A percentile compares a stretch with the other conserved stretches of the same genome.
Conservation (phyloP, 495 filamentous ascomycete genomes). For the Lepidopterella palustris region DNA sequence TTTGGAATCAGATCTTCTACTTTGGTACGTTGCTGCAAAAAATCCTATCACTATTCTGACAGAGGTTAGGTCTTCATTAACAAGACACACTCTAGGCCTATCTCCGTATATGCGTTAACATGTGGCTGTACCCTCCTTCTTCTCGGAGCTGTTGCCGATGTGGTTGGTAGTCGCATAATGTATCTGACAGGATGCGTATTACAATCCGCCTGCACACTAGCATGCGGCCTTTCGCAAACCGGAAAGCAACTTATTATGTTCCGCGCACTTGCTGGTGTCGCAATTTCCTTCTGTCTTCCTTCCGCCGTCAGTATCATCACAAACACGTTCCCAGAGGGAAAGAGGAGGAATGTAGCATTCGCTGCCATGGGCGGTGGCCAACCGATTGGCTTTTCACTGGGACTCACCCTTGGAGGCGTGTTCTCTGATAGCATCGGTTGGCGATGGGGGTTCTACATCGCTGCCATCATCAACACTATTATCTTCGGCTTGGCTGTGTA, state of each 20-base stretch:
- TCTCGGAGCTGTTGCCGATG: constrained; percentile 47
- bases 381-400: constrained; percentile 43
- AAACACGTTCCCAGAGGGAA: constrained; percentile 36
- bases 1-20: constrained; percentile 35
- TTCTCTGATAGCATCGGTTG: constrained; percentile 45
- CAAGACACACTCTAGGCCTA: constrained; percentile 32
- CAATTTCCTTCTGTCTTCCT: constrained; percentile 47
- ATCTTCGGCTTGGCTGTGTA: constrained; percentile 37
- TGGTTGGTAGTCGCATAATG: constrained; percentile 43
- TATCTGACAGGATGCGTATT: constrained; percentile 43
- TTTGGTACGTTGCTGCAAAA: constrained; percentile 39
- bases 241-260: constrained; percentile 48
- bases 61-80: not conserved
- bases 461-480: constrained; percentile 37
- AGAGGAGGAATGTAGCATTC: constrained; percentile 43
- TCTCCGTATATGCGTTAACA: constrained; percentile 42
- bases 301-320: constrained; percentile 46
- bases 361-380: constrained; percentile 42
- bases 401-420: constrained; percentile 44
- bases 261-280: constrained; percentile 46
- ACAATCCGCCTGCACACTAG: constrained; percentile 41
- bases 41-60: not conserved
- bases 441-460: constrained; percentile 43
- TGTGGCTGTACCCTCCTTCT: constrained; percentile 44
- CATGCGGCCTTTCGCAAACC: constrained; percentile 40